Percentiles rank a stretch among this genome's conserved stretches.
These are phyloP conservation scores for Globisporangium splendens DNA, from an alignment of 352 stramenopile genomes.

Conservation along the genomic window DNA sequence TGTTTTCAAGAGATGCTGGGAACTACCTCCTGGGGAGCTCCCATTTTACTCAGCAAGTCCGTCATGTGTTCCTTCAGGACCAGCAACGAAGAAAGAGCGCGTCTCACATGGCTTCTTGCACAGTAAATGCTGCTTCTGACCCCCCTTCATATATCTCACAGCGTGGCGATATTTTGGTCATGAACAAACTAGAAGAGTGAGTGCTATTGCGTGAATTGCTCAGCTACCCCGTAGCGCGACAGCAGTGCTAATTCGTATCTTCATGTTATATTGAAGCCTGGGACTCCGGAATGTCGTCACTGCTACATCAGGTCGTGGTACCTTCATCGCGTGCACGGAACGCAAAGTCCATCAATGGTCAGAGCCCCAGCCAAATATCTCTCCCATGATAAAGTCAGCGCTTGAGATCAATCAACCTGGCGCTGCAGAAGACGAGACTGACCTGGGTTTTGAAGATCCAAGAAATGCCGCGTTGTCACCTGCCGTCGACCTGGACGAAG, in stretches of 20 bases:
- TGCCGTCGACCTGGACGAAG: conserved; percentile 20
- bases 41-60: conserved; percentile 28
- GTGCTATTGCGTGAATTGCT: not conserved
- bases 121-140: conserved; percentile 4
- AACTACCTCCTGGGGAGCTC: conserved; percentile 30
- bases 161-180: conserved; percentile 3
- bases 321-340: conserved; percentile 30
- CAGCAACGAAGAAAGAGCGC: conserved; percentile 4
- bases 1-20: conserved; percentile 34
- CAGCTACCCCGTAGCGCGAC: not conserved
- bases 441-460: not conserved
- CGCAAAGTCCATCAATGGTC: conserved; percentile 39
- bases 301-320: conserved; percentile 12
- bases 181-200: conserved; percentile 38
- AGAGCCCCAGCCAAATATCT: conserved; percentile 8
- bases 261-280: conserved; percentile 17
- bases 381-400: not conserved
- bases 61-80: conserved; percentile 16
- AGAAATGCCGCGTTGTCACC: not conserved
- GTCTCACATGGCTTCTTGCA: not conserved
- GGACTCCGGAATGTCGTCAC: conserved; percentile 33
- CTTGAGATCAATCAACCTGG: not conserved
- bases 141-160: not conserved
- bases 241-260: not conserved
- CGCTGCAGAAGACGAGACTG: not conserved